Base-by-base conservation (phyloP, 495 filamentous ascomycete genomes). In the Aspergillus campestris region DNA sequence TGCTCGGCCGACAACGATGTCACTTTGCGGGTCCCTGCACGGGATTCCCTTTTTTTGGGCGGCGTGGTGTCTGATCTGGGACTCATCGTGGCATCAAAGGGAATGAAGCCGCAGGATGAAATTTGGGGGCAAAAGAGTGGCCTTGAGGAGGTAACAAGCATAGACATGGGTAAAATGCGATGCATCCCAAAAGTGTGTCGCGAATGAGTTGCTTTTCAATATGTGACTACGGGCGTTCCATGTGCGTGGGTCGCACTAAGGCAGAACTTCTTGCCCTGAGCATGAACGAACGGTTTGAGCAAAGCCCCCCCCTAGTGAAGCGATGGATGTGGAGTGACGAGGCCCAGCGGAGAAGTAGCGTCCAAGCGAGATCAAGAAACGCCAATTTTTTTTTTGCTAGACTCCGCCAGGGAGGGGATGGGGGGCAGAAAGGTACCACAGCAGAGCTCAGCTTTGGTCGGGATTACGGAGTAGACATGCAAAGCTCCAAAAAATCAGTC, bases 11-110 rank as follows among this genome's bases (percentile, higher is more conserved):
- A 76, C 40, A 82, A 60, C 3, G 73, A 72, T 6, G 75, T 69
- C 31, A 82, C 79, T 51, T 74, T 81, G 45, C 80, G 67, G 27
- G 77, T 76, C 2, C 79, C 78, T 11, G 76, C 74, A 48, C 79
- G 69, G 15, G 78, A 75, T 38, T 75, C 72, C 39, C 64, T 58
- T 44, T 58, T 66, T 45, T 60, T 68, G 15, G 48, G 41, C 15
- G 52, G 44, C 10, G 48, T 38, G 13, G 42, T 40, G 38, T 57
- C 49, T 12, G 37, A 42, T 29, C 43, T 47, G 31, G 55, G 40
- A 42, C 38, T 52, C 56, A 59, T 57, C 39, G 27, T 55, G 48
- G 13, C 14, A 31, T 47, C 30, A 28, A 34, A 33, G 35, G 29
- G 18, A 44, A 24, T 24, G 40, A 34, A 38, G 27, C 44, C 11